Evolutionary conservation across 1,284 basidiomycete genomes (phyloP).

Genomic region (Apiotrichum montevideense): DNA sequence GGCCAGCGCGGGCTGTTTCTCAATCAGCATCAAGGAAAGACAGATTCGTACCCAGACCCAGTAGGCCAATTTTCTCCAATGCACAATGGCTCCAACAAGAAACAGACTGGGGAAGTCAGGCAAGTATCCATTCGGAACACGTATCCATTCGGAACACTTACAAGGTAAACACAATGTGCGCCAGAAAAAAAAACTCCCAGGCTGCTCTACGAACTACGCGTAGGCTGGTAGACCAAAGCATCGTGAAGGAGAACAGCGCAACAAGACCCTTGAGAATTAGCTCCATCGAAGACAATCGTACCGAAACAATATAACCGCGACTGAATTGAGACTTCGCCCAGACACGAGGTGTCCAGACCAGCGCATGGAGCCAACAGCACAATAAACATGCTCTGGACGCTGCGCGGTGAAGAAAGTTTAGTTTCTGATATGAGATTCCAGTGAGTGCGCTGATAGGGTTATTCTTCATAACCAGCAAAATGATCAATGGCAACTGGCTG

Average conservation of each 20-base stretch:
- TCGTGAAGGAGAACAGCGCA: constrained; percentile 44
- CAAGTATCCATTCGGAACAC: neutral
- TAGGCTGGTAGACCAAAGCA: constrained; percentile 50
- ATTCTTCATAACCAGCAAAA: constrained; percentile 46
- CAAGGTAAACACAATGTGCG: constrained; percentile 50
- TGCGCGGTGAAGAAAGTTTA: constrained; percentile 49
- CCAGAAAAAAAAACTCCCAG: constrained; percentile 54
- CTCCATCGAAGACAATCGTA: constrained; percentile 1
- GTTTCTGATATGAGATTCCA: constrained; percentile 48
- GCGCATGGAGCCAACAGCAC: constrained; percentile 36
- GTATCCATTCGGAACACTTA: constrained; percentile 9
- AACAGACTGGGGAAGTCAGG: constrained; percentile 23
- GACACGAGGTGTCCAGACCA: constrained; percentile 27
- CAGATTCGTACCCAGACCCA: constrained; percentile 33
- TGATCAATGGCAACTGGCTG: constrained; percentile 42
- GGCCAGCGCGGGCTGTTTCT: constrained; percentile 22
- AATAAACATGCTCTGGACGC: constrained; percentile 39
- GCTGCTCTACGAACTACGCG: constrained; percentile 45
- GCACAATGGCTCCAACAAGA: constrained; percentile 34
- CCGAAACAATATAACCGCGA: constrained; percentile 23
- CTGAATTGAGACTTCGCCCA: constrained; percentile 13
- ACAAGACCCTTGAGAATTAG: constrained; percentile 20
- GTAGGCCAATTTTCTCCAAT: constrained; percentile 30
- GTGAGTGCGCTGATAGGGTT: constrained; percentile 41
- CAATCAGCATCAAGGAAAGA: neutral